Evolutionary conservation across 208 protist genomes (phyloP), one percentile per base, ranked within the genome.

Genomic region (Wallacemonas rigidus): DNA sequence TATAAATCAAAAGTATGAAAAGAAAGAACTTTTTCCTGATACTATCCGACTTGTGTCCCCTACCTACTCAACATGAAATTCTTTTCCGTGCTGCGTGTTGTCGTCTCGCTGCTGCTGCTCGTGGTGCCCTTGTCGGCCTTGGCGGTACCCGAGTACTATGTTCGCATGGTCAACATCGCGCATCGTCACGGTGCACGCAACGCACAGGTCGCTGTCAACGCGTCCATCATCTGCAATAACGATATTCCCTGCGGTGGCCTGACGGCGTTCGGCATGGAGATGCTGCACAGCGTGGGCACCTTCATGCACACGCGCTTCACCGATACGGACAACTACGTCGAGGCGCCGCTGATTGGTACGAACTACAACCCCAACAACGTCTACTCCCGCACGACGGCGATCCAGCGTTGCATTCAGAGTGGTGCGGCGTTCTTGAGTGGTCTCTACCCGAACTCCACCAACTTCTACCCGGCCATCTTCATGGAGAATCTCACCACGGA

Each of bases 401-500:
- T 82, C 15, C 69, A 80, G 69, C 85, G 81, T 55, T 87, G 83
- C 62, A 69, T 91, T 43, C 86, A 89, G 68, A 89, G 81, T 67
- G 78, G 78, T 36, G 58, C 77, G 26, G 76, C 79, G 55, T 86
- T 91, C 53, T 63, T 91, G 57, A 48, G 40, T 43, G 83, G 80
- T 36, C 56, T 89, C 55, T 89, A 87, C 74, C 71, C 77, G 5
- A 68, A 83, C 68, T 47, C 65, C 38, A 65, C 72, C 40, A 36
- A 60, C 54, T 83, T 83, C 72, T 86, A 73, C 76, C 83, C 86
- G 9, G 83, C 81, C 35, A 68, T 87, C 48, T 83, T 79, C 74
- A 86, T 75, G 35, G 15, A 60, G 11, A 80, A 86, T 64, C 41
- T 62, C 38, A 81, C 67, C 5, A 79, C 65, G 11, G 83, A 91